phyloP scores from a whole-genome alignment of 2,329 filamentous ascomycete species.

The Ophiostoma pallidulum region DNA sequence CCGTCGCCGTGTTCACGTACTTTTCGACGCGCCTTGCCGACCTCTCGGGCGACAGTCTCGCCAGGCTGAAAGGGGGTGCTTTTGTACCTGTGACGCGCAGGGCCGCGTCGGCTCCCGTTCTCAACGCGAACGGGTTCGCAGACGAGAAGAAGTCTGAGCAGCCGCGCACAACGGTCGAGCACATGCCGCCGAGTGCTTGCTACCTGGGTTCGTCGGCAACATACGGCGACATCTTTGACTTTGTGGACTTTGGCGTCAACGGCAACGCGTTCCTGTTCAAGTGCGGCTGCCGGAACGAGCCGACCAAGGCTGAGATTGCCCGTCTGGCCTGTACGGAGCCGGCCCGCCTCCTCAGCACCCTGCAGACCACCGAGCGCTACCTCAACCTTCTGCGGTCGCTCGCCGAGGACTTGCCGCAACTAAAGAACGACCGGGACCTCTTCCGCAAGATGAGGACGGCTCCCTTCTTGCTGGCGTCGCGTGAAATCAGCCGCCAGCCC shows the following conservation, averaged over 20 bases:
- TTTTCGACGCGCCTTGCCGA: slow-evolving; percentile 70
- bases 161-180: slow-evolving; percentile 29
- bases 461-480: slow-evolving; percentile 73
- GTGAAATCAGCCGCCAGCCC: slow-evolving; percentile 48
- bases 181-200: slow-evolving; percentile 60
- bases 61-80: slow-evolving; percentile 50
- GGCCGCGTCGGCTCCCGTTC: neutral
- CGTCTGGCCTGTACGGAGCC: slow-evolving; percentile 76
- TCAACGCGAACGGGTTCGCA: slow-evolving; percentile 8
- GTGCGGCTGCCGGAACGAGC: slow-evolving; percentile 84
- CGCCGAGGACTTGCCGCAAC: slow-evolving; percentile 56
- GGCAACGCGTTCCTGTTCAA: slow-evolving; percentile 83
- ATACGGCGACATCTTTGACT: slow-evolving; percentile 91
- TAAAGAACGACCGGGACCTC: slow-evolving; percentile 72
- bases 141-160: slow-evolving; percentile 20
- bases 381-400: slow-evolving; percentile 71
- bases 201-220: slow-evolving; percentile 64
- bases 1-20: slow-evolving; percentile 69
- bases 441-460: slow-evolving; percentile 66
- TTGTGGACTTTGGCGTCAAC: slow-evolving; percentile 83
- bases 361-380: slow-evolving; percentile 80
- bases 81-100: slow-evolving; percentile 58
- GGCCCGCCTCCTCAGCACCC: slow-evolving; percentile 65
- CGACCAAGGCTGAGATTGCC: slow-evolving; percentile 77
- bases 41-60: slow-evolving; percentile 51